Conservation (phyloP, 2,329 filamentous ascomycete genomes). For the Penicillium capsulatum region DNA sequence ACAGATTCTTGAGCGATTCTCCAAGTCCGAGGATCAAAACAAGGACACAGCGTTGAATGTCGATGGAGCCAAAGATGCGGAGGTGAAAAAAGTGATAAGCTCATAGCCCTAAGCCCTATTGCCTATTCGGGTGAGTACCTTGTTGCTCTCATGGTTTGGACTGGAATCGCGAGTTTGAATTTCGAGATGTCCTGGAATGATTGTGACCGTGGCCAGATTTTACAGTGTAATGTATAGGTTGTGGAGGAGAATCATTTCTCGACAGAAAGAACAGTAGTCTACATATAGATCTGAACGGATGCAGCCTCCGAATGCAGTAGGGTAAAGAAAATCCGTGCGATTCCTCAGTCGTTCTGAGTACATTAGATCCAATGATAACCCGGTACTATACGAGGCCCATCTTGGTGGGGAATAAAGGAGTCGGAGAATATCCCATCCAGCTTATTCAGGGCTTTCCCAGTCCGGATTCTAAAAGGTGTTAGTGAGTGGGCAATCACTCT, state of each 20-base stretch:
- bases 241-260: too few relatives aligned
- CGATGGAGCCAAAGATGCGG: constrained; percentile 11
- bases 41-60: constrained; percentile 4
- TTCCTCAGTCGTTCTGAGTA: constrained; percentile 35
- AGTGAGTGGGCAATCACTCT: constrained; percentile 17
- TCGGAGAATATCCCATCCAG: constrained; percentile 18
- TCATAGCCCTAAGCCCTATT: constrained; percentile 41
- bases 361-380: constrained; percentile 32
- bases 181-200: too few relatives aligned
- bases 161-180: too few relatives aligned
- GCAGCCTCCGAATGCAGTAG: constrained; percentile 10
- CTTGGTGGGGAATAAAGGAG: constrained; percentile 16
- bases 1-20: not conserved
- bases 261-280: constrained; percentile 7
- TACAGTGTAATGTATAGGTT: too few relatives aligned
- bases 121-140: constrained; percentile 21
- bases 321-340: constrained; percentile 26
- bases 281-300: constrained; percentile 6
- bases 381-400: constrained; percentile 17
- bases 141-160: too few relatives aligned
- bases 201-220: too few relatives aligned
- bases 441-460: constrained; percentile 41
- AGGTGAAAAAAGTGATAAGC: constrained; percentile 31
- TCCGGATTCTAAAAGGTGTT: constrained; percentile 43
- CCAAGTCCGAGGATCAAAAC: not conserved